These are phyloP conservation scores for Nitzschia sp. DNA, from an alignment of 108 stramenopile species.

Conservation along the genomic window DNA sequence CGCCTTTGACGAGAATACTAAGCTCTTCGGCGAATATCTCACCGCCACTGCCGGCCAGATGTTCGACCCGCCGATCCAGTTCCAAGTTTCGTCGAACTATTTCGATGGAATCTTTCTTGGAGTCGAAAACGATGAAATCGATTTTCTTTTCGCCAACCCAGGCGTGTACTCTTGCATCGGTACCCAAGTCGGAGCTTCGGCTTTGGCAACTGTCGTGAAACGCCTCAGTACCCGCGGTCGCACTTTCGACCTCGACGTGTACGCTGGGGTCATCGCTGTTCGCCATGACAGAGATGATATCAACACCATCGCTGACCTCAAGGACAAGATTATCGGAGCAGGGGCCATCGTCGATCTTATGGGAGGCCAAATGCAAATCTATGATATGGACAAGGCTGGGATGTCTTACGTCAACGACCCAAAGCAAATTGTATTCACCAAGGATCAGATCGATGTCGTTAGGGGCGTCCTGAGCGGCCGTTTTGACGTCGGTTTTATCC, in stretches of 20 bases:
- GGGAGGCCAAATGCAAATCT: constrained; percentile 41
- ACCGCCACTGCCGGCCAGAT: constrained; percentile 37
- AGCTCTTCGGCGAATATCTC: constrained; percentile 33
- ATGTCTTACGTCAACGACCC: constrained; percentile 37
- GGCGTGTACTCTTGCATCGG: constrained; percentile 34
- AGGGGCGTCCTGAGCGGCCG: constrained; percentile 32
- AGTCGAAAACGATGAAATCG: constrained; percentile 6
- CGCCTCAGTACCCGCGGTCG: constrained; percentile 1
- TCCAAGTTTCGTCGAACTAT: constrained; percentile 13
- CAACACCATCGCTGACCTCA: constrained; percentile 25
- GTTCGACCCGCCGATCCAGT: constrained; percentile 30
- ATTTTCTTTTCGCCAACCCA: constrained; percentile 42
- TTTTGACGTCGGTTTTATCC: constrained; percentile 47
- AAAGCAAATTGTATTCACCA: constrained; percentile 35
- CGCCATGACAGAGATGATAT: constrained; percentile 20
- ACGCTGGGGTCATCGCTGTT: constrained; percentile 29
- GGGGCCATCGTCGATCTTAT: constrained; percentile 34
- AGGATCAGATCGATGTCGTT: constrained; percentile 37
- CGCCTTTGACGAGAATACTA: constrained; percentile 28
- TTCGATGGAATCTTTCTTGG: background rate
- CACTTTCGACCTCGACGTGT: constrained; percentile 15
- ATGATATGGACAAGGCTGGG: constrained; percentile 32
- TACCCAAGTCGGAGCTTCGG: constrained; percentile 23
- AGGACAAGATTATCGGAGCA: constrained; percentile 32
- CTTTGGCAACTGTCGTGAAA: constrained; percentile 19